Percentiles rank a stretch among this genome's conserved stretches.
These are phyloP conservation scores for Xylaria multiplex DNA, from an alignment of 2,329 filamentous ascomycete species.

Conservation along the genomic window DNA sequence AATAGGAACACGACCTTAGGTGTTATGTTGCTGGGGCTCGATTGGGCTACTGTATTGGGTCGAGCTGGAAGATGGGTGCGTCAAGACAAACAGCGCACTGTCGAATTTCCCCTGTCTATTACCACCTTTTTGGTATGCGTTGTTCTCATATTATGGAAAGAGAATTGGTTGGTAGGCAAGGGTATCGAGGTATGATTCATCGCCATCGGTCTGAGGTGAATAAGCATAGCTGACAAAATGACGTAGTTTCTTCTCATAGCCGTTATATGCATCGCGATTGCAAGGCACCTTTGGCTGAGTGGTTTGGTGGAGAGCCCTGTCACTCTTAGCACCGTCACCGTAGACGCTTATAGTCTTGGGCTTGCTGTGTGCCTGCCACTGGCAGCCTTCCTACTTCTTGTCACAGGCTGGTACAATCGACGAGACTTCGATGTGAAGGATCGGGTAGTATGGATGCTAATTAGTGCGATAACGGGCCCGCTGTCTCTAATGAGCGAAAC, in stretches of 20 bases:
- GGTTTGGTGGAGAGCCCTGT: conserved; percentile 31
- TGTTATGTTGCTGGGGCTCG: conserved; percentile 36
- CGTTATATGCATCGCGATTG: conserved; percentile 25
- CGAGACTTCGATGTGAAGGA: conserved; percentile 35
- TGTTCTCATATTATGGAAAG: conserved; percentile 32
- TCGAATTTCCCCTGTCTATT: conserved; percentile 31
- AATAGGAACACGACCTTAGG: conserved; percentile 38
- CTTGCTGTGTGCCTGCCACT: conserved; percentile 33
- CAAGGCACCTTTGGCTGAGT: conserved; percentile 34
- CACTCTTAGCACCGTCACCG: conserved; percentile 7
- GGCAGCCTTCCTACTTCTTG: conserved; percentile 28
- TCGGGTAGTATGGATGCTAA: conserved; percentile 25
- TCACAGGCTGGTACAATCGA: conserved; percentile 36
- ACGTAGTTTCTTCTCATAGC: conserved; percentile 33
- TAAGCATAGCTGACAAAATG: conserved; percentile 18
- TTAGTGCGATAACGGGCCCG: conserved; percentile 29
- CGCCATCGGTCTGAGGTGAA: not conserved
- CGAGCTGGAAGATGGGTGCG: conserved; percentile 28
- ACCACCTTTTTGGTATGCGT: conserved; percentile 32
- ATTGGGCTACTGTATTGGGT: conserved; percentile 28
- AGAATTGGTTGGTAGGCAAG: conserved; percentile 38
- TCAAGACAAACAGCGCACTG: conserved; percentile 26
- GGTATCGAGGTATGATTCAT: conserved; percentile 32
- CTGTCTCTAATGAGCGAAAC: conserved; percentile 32
- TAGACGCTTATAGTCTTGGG: conserved; percentile 32